phyloP scores from a whole-genome alignment of 2,329 filamentous ascomycete genomes.

The Didymella pinodella region DNA sequence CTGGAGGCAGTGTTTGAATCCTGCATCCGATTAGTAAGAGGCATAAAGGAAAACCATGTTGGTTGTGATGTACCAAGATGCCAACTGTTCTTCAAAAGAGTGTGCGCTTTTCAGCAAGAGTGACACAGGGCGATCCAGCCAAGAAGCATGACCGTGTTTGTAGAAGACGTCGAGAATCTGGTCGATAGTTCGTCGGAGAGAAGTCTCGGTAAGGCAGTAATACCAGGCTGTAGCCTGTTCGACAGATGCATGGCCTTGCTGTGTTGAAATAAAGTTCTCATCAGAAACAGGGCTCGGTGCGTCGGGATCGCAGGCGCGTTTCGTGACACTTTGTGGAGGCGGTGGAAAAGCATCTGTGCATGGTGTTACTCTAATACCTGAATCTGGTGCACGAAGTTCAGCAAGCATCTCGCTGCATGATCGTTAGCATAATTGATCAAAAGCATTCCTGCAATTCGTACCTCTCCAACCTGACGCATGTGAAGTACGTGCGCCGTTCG shows the following conservation, averaged over 20 bases:
- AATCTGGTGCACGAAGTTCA: not conserved
- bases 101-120: constrained; percentile 1
- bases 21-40: not conserved
- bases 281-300: not conserved
- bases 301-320: not conserved
- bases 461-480: not conserved
- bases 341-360: not conserved
- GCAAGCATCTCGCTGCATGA: not conserved
- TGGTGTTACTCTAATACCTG: not conserved
- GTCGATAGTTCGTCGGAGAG: not conserved
- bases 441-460: not conserved
- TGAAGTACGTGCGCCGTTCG: not conserved
- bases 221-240: constrained; percentile 3
- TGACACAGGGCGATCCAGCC: not conserved
- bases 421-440: not conserved
- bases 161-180: not conserved
- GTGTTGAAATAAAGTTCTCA: not conserved
- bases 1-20: not conserved
- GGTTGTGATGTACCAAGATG: not conserved
- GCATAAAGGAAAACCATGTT: not conserved
- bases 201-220: not conserved
- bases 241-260: not conserved
- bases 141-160: not conserved
- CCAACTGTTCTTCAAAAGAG: not conserved
- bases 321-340: not conserved